Evolutionary conservation across 2,329 filamentous ascomycete genomes (phyloP).

Genomic region (Fusarium euwallaceae): DNA sequence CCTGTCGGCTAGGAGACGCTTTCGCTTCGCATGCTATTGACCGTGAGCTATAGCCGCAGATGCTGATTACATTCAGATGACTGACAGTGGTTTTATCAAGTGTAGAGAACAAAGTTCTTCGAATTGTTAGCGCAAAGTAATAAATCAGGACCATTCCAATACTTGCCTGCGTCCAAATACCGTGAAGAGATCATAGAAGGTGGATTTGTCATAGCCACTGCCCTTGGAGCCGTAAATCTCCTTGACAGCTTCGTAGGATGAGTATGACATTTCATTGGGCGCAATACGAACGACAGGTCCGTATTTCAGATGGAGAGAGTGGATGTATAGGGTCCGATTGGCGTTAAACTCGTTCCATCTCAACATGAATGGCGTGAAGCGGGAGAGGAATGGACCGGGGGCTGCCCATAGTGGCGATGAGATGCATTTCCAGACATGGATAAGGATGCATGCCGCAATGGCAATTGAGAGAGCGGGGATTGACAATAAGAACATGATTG

Average conservation of each 20-base stretch:
- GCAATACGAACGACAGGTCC: slow-evolving; percentile 68
- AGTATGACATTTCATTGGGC: slow-evolving; percentile 70
- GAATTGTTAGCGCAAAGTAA: neutral
- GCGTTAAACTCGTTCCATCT: slow-evolving; percentile 68
- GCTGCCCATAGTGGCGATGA: slow-evolving; percentile 52
- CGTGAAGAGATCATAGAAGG: slow-evolving; percentile 71
- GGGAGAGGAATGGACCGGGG: slow-evolving; percentile 62
- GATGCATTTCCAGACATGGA: slow-evolving; percentile 43
- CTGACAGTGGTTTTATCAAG: slow-evolving; percentile 64
- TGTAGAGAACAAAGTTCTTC: slow-evolving; percentile 70
- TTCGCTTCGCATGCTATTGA: slow-evolving; percentile 70
- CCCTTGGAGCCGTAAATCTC: slow-evolving; percentile 72
- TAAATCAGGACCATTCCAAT: fast-evolving
- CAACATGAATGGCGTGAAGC: slow-evolving; percentile 63
- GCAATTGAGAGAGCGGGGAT: neutral
- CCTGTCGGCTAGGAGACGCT: slow-evolving; percentile 71
- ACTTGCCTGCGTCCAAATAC: slow-evolving; percentile 66
- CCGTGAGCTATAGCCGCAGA: neutral
- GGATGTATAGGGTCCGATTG: slow-evolving; percentile 65
- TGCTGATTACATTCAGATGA: neutral
- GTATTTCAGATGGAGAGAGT: slow-evolving; percentile 65
- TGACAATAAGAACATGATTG: neutral
- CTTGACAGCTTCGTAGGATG: slow-evolving; percentile 66
- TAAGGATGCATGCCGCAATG: neutral
- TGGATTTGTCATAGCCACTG: slow-evolving; percentile 73